Percentiles rank a stretch among this genome's conserved stretches.
Conservation (phyloP, 768 basidiomycete species). For the Cantharellus anzutake region DNA sequence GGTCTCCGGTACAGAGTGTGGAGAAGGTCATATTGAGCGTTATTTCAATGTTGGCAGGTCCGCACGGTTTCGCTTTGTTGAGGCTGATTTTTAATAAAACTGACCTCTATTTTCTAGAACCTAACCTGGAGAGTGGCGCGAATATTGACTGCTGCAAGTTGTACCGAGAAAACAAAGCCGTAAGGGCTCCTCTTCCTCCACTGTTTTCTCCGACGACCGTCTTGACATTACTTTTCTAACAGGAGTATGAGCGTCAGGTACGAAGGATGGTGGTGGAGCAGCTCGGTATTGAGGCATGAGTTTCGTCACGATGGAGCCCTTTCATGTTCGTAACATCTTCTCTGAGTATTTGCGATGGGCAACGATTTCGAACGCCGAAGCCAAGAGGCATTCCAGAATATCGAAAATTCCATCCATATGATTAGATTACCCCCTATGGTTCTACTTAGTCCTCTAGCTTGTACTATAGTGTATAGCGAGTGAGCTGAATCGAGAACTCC, state of each 20-base stretch:
- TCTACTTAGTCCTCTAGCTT: no score
- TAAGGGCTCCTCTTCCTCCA: slow-evolving; percentile 10
- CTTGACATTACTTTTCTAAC: neutral
- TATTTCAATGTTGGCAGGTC: slow-evolving; percentile 91
- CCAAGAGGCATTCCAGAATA: no score
- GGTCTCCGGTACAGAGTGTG: slow-evolving; percentile 98
- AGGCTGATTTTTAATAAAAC: neutral
- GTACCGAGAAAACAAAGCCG: slow-evolving; percentile 68
- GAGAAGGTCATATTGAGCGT: slow-evolving; percentile 94
- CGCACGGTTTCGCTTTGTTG: slow-evolving; percentile 11
- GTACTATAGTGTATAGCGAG: no score
- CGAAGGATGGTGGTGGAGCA: slow-evolving; percentile 69
- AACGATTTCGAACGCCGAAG: no score
- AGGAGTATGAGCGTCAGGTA: slow-evolving; percentile 82
- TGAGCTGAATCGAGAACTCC: no score
- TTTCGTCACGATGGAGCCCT: neutral
- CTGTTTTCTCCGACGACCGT: neutral
- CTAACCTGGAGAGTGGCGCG: slow-evolving; percentile 92
- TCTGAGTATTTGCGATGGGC: no score
- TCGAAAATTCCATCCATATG: no score
- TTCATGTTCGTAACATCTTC: no score
- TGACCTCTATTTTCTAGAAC: slow-evolving; percentile 33
- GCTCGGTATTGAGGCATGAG: slow-evolving; percentile 28
- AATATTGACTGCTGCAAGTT: slow-evolving; percentile 96
- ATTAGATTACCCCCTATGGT: no score